Base-by-base conservation (phyloP, 345 rosid species). In the Noccaea caerulescens region DNA sequence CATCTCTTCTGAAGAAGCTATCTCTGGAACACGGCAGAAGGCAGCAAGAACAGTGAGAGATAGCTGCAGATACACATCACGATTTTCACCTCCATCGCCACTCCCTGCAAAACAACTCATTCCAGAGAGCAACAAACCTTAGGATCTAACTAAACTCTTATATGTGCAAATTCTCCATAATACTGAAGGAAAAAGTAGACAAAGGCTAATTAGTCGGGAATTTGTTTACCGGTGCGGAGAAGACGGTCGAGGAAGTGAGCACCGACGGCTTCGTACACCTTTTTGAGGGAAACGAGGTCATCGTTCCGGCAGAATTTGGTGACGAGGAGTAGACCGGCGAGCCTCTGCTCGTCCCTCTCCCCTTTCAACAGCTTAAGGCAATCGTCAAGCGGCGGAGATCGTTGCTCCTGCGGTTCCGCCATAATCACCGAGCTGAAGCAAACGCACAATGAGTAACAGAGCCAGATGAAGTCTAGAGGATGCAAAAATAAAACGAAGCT, bases 261-360 rank as follows among this genome's bases (percentile, higher is more conserved):
- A 34, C 92, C 93, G 7, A 89, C 86, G 7, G 92, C 94, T 0
- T 87, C 84, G 73, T 91, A 86, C 6, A 86, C 80, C 49, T 56
- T 76, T 25, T 77, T 85, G 14, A 93, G 83, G 10, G 93, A 82
- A 60, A 13, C 76, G 4, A 77, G 62, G 72, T 91, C 96, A 53
- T 87, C 89, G 68, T 77, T 79, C 53, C 82, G 80, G 77, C 90
- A 86, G 54, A 87, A 83, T 56, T 87, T 93, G 58, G 98, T 93
- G 53, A 89, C 91, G 33, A 93, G 76, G 51, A 93, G 87, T 8
- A 93, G 68, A 54, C 97, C 97, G 12, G 97, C 97, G 10, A 93
- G 92, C 38, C 88, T 88, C 58, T 91, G 96, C 87, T 93, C 97
- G 80, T 93, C 98, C 53, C 94, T 82, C 75, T 86, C 91, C 45